A percentile compares a stretch with the other conserved stretches of the same genome.
These are phyloP conservation scores for Phylloporus gajari DNA, from an alignment of 1,284 basidiomycete genomes.

Conservation along the genomic window DNA sequence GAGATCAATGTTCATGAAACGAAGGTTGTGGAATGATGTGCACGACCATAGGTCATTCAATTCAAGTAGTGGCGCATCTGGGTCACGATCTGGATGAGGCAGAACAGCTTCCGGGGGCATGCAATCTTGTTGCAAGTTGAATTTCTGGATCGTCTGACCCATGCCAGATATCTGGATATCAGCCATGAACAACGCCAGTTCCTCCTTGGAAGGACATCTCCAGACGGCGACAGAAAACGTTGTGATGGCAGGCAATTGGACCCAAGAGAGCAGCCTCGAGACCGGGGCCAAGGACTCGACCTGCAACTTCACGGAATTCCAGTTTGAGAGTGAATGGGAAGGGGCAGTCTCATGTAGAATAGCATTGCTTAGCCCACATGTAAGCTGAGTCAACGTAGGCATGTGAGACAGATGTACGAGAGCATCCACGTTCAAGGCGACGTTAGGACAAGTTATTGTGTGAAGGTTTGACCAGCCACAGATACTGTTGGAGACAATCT, in stretches of 20 bases:
- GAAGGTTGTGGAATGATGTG: slow-evolving; percentile 1
- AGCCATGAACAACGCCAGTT: neutral
- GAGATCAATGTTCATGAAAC: neutral
- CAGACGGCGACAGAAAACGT: neutral
- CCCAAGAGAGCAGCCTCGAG: neutral
- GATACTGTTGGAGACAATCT: neutral
- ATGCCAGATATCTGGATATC: neutral
- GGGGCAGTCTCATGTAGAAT: neutral
- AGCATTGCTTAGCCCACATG: neutral
- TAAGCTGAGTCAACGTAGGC: neutral
- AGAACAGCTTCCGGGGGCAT: too few relatives aligned
- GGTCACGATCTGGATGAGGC: too few relatives aligned
- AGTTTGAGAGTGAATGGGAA: neutral
- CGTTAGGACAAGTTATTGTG: neutral
- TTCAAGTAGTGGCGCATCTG: neutral
- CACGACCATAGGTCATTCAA: neutral
- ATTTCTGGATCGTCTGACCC: neutral
- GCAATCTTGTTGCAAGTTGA: neutral
- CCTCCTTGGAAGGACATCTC: neutral
- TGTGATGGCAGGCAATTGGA: neutral
- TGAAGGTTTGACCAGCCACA: neutral
- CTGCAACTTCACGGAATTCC: neutral
- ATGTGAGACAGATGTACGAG: neutral
- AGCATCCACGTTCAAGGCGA: neutral
- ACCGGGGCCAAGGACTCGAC: neutral